Conservation (phyloP, 2,329 filamentous ascomycete species). For the Aureobasidium vineae region DNA sequence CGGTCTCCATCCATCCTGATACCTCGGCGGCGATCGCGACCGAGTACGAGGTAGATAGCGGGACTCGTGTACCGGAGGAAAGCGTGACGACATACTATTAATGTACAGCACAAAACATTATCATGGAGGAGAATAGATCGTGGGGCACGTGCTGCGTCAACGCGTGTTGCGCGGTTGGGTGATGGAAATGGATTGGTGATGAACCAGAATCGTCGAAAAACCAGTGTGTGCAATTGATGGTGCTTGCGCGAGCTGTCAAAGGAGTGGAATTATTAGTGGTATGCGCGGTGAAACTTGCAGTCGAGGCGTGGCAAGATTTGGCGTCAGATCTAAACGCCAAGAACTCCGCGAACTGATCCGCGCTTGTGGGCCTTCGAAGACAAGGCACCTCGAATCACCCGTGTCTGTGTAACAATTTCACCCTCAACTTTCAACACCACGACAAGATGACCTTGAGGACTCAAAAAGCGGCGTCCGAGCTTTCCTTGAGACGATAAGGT, state of each 20-base stretch:
- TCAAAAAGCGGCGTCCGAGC: background rate
- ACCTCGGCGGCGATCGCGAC: slow-evolving; percentile 69
- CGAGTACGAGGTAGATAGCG: slow-evolving; percentile 57
- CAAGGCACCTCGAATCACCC: slow-evolving; percentile 25
- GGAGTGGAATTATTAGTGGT: slow-evolving; percentile 14
- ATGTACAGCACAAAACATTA: slow-evolving; percentile 22
- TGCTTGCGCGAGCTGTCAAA: slow-evolving; percentile 2
- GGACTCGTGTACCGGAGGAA: slow-evolving; percentile 30
- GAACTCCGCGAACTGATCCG: slow-evolving; percentile 12
- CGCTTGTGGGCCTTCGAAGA: slow-evolving; percentile 18
- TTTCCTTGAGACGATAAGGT: background rate
- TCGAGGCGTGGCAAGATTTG: slow-evolving; percentile 25
- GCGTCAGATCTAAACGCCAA: slow-evolving; percentile 24
- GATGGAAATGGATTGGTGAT: background rate
- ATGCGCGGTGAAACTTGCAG: slow-evolving; percentile 18
- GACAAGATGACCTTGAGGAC: background rate
- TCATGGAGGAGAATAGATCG: slow-evolving; percentile 18
- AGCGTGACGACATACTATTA: slow-evolving; percentile 29
- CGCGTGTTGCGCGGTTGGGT: slow-evolving; percentile 6
- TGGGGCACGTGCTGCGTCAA: slow-evolving; percentile 15
- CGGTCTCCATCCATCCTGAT: slow-evolving; percentile 64
- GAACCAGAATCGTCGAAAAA: background rate
- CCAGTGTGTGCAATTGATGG: background rate
- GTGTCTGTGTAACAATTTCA: slow-evolving; percentile 20
- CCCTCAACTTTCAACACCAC: slow-evolving; percentile 7